Percentiles rank a stretch among this genome's conserved stretches.
Evolutionary conservation across 1,139 yeast species (phyloP).

Genomic region (Zygotorulaspora mrakii): DNA sequence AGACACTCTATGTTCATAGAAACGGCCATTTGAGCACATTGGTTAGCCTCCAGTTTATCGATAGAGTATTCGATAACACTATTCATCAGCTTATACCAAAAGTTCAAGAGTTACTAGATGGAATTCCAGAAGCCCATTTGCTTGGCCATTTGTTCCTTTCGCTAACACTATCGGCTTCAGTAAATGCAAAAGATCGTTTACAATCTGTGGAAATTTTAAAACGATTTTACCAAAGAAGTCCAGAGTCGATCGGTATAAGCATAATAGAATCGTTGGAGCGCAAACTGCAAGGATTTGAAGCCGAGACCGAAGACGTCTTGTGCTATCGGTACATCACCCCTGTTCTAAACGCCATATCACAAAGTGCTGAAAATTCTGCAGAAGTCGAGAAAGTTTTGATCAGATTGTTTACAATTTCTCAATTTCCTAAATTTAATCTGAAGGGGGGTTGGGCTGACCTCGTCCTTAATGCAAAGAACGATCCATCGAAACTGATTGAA

Average conservation of each 20-base stretch:
- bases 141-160: slow-evolving; percentile 28
- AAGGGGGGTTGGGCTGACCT: slow-evolving; percentile 79
- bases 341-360: slow-evolving; percentile 47
- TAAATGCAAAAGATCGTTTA: slow-evolving; percentile 22
- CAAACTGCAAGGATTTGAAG: slow-evolving; percentile 13
- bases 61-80: slow-evolving; percentile 13
- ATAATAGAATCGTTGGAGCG: slow-evolving; percentile 26
- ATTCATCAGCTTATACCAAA: slow-evolving; percentile 12
- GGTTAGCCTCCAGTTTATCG: slow-evolving; percentile 26
- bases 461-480: slow-evolving; percentile 56
- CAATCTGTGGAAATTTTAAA: slow-evolving; percentile 21
- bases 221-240: slow-evolving; percentile 21
- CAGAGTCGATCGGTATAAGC: slow-evolving; percentile 26
- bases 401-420: slow-evolving; percentile 51
- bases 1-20: slow-evolving; percentile 24
- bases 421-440: slow-evolving; percentile 44
- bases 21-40: slow-evolving; percentile 24
- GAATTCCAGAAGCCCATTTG: slow-evolving; percentile 17
- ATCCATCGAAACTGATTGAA: slow-evolving; percentile 59
- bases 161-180: slow-evolving; percentile 22
- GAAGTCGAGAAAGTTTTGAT: slow-evolving; percentile 43
- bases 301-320: slow-evolving; percentile 16
- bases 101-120: slow-evolving; percentile 13
- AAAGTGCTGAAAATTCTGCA: slow-evolving; percentile 35
- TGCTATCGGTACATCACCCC: slow-evolving; percentile 38